Conservation (phyloP, 805 yeast genomes). For the Geotrichum ghanense region DNA sequence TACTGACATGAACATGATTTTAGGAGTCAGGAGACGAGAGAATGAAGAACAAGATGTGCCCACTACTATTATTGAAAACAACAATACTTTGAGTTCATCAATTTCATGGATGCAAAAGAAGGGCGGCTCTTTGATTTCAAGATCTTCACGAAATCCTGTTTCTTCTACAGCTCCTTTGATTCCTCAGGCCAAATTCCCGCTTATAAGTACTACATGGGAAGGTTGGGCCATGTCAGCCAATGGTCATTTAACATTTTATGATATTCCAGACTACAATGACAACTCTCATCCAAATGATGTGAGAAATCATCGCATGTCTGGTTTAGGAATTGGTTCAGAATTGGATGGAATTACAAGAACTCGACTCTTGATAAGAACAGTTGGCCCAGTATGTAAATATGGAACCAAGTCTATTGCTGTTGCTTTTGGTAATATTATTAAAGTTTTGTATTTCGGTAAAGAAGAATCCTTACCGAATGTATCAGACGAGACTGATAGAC, state of each 20-base stretch:
- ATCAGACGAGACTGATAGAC: not conserved
- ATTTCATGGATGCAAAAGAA: too few relatives aligned
- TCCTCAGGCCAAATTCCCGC: conserved; percentile 17
- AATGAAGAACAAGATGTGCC: conserved; percentile 11
- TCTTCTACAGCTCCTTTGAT: not conserved
- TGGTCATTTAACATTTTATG: conserved; percentile 50
- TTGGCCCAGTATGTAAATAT: conserved; percentile 55
- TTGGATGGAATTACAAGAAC: not conserved
- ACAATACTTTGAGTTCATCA: not conserved
- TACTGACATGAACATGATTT: conserved; percentile 63
- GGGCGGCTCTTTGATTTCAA: too few relatives aligned
- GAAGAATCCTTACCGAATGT: conserved; percentile 41
- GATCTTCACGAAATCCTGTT: not conserved
- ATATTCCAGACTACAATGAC: conserved; percentile 34
- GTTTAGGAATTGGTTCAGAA: conserved; percentile 20
- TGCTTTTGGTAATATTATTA: conserved; percentile 65
- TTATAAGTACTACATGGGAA: conserved; percentile 50
- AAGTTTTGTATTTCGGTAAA: conserved; percentile 63
- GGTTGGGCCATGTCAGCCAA: conserved; percentile 68
- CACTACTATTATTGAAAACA: conserved; percentile 3
- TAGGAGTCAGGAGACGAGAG: conserved; percentile 49
- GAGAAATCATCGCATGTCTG: not conserved
- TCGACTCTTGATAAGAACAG: conserved; percentile 36
- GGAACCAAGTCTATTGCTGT: conserved; percentile 72
- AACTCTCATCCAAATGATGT: conserved; percentile 9